Evolutionary conservation across 164 flowering plant species (phyloP).

Genomic region (Stephania yunnanensis): DNA sequence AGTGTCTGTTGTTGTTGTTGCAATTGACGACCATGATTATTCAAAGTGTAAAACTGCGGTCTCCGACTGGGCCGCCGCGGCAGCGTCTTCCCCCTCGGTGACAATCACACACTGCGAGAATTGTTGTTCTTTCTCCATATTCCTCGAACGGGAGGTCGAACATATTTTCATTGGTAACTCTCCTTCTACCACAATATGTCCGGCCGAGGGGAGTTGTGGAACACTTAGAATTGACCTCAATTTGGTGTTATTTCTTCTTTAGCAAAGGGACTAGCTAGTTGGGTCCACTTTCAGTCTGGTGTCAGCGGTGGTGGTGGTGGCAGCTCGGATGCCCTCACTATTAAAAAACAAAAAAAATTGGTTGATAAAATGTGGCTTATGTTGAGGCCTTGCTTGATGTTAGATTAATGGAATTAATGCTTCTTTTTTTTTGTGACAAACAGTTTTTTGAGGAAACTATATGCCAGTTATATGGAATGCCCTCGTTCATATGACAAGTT

Average conservation of each 20-base stretch:
- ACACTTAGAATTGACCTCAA: no score
- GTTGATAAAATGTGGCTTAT: no score
- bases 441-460: constrained; percentile 85
- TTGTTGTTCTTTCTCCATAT: constrained; percentile 91
- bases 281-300: no score
- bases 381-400: no score
- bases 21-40: constrained; percentile 44
- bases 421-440: neutral
- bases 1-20: constrained; percentile 20
- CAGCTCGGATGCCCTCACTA: no score
- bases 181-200: neutral
- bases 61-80: constrained; percentile 55
- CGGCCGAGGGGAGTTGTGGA: no score
- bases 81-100: constrained; percentile 46
- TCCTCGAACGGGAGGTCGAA: constrained; percentile 95
- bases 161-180: constrained; percentile 82
- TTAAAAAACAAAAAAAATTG: no score
- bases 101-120: constrained; percentile 59
- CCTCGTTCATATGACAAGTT: constrained; percentile 98
- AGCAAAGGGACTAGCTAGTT: no score
- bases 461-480: constrained; percentile 58
- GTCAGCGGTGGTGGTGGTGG: no score
- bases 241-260: no score
- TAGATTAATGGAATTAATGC: no score
- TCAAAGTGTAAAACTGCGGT: constrained; percentile 57